Conservation (phyloP, 2,329 filamentous ascomycete species). For the Diplodia intermedia region DNA sequence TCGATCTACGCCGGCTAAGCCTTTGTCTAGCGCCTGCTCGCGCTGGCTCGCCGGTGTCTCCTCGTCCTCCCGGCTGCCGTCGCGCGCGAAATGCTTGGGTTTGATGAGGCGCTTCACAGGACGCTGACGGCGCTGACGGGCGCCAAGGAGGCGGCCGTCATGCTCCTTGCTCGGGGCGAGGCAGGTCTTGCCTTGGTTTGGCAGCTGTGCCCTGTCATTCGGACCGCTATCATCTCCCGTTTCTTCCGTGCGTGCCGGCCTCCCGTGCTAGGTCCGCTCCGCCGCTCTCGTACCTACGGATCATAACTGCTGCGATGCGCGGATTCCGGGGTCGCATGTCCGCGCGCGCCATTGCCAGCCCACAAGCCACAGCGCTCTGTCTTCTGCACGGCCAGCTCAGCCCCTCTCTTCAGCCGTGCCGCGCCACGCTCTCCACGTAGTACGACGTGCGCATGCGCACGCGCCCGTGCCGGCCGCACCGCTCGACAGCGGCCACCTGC, state of each 20-base stretch:
- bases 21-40: slow-evolving; percentile 3
- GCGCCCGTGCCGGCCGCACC: too few species aligned
- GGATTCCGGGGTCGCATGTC: neutral
- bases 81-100: neutral
- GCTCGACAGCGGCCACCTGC: slow-evolving; percentile 12
- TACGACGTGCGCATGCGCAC: neutral
- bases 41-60: neutral
- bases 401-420: slow-evolving; percentile 10
- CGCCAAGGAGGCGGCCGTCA: neutral
- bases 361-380: slow-evolving; percentile 1
- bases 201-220: slow-evolving; percentile 18
- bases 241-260: slow-evolving; percentile 27
- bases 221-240: slow-evolving; percentile 14
- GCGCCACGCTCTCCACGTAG: slow-evolving; percentile 12
- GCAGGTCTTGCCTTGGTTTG: slow-evolving; percentile 25
- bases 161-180: neutral
- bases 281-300: neutral
- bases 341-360: neutral
- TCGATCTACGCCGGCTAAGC: slow-evolving; percentile 25
- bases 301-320: neutral
- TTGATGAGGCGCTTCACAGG: neutral
- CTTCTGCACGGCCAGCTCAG: slow-evolving; percentile 15
- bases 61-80: neutral
- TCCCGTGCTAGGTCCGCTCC: slow-evolving; percentile 24
- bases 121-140: neutral